Evolutionary conservation across 2,329 filamentous ascomycete genomes (phyloP).

Genomic region (Herpotrichia juniperi): DNA sequence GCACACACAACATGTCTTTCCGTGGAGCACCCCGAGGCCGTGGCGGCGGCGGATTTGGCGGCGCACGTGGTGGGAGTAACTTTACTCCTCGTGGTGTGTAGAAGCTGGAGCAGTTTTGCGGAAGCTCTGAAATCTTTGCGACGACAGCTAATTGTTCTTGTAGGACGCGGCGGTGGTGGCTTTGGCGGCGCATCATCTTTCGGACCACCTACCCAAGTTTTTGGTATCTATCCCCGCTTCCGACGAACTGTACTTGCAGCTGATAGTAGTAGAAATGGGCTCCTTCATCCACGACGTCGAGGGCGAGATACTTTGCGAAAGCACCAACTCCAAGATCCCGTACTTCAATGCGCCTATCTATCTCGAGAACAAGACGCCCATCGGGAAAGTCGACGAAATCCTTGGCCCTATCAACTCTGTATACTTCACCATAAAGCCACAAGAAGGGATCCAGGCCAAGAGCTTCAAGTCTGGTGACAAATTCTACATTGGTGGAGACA

Average conservation of each 20-base stretch:
- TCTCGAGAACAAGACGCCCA: slow-evolving; percentile 95
- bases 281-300: slow-evolving; percentile 93
- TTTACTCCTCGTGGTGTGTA: slow-evolving; percentile 56
- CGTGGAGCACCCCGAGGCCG: slow-evolving; percentile 52
- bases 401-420: slow-evolving; percentile 97
- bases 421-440: slow-evolving; percentile 97
- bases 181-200: slow-evolving; percentile 33
- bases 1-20: slow-evolving; percentile 64
- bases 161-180: slow-evolving; percentile 42
- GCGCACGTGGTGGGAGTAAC: slow-evolving; percentile 59
- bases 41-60: slow-evolving; percentile 54
- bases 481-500: slow-evolving; percentile 94
- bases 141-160: slow-evolving; percentile 34
- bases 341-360: slow-evolving; percentile 99
- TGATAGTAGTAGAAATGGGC: slow-evolving; percentile 81
- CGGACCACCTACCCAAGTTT: slow-evolving; percentile 52
- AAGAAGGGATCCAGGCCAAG: slow-evolving; percentile 91
- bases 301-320: slow-evolving; percentile 97
- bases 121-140: slow-evolving; percentile 20
- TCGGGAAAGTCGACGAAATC: slow-evolving; percentile 98
- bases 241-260: slow-evolving; percentile 20
- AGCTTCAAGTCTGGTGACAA: slow-evolving; percentile 97
- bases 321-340: slow-evolving; percentile 91
- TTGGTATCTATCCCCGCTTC: slow-evolving; percentile 37
- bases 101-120: slow-evolving; percentile 10